Evolutionary conservation across 2,329 filamentous ascomycete genomes (phyloP), one percentile per base, ranked within the genome.

Genomic region (Tricladium varicosporioides): DNA sequence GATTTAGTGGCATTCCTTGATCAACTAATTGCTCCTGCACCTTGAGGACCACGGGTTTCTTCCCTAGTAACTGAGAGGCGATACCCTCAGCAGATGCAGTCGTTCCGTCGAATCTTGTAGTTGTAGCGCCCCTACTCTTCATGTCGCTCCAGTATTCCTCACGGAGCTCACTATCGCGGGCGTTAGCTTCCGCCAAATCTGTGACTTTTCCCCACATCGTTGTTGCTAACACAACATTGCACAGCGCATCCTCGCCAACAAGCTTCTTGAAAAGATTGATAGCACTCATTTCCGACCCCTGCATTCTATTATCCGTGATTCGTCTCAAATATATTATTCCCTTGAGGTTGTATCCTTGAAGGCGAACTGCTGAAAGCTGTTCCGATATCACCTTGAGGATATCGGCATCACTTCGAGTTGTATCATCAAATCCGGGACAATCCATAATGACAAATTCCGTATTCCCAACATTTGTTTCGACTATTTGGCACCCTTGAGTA

Each of bases 31-130:
- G 16, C 77, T 77, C 50, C 64, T 78, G 5, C 80, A 79, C 64
- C 67, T 80, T 0, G 74, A 78, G 60, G 78, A 81, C 65, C 79
- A 80, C 57, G 78, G 78, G 14, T 65, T 80, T 19, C 78, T 76
- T 1, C 59, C 50, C 57, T 5, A 59, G 7, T 78, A 11, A 75
- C 47, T 50, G 43, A 16, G 52, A 52, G 5, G 50, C 32, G 4
- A 58, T 50, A 4, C 56, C 56, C 14, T 58, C 19, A 5, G 45
- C 53, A n/a, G 53, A 59, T 22, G 33, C 53, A 48, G 22, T 53
- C 7, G 14, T 50, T 10, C 53, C 52, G 11, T 51, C 16, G 40
- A 59, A 50, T 9, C 57, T 9, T 13, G 50, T 53, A 10, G 45
- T 48, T 14, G 13, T 22, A 8, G 57, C 48, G 32, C 53, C 53